phyloP scores from a whole-genome alignment of 768 basidiomycete genomes.

The Rhodotorula taiwanensis region DNA sequence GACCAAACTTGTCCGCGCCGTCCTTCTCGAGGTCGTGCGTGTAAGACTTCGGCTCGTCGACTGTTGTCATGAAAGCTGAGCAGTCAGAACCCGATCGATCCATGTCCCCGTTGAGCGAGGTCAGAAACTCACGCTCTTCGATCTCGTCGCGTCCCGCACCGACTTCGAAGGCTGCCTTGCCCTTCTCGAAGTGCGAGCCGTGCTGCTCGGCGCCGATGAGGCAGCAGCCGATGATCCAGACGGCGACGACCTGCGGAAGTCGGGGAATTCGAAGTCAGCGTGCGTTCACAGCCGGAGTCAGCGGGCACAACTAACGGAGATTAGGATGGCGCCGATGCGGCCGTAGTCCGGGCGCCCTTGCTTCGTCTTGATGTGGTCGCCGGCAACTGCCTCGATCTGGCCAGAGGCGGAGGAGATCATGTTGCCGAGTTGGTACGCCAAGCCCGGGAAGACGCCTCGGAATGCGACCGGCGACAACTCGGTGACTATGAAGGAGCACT shows the following conservation, averaged over 20 bases:
- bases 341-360: conserved; percentile 36
- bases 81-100: too few species aligned
- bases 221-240: conserved; percentile 67
- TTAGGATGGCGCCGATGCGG: conserved; percentile 12
- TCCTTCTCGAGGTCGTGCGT: conserved; percentile 18
- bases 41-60: background rate
- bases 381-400: conserved; percentile 68
- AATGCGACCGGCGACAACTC: conserved; percentile 85
- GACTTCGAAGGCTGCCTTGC: conserved; percentile 66
- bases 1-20: conserved; percentile 1
- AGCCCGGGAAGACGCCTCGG: conserved; percentile 78
- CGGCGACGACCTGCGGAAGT: conserved; percentile 51
- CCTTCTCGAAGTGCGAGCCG: conserved; percentile 74
- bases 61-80: background rate
- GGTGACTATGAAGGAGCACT: conserved; percentile 46
- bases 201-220: conserved; percentile 74
- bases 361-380: conserved; percentile 55
- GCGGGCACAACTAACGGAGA: conserved; percentile 1
- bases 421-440: conserved; percentile 60
- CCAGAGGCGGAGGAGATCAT: conserved; percentile 68
- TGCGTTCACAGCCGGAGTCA: background rate
- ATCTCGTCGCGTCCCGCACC: conserved; percentile 50
- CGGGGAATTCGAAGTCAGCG: too few species aligned
- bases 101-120: too few species aligned
- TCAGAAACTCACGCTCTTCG: conserved; percentile 18